These are phyloP conservation scores for Babesia bovis DNA, from an alignment of 169 alveolate genomes.

Conservation along the genomic window DNA sequence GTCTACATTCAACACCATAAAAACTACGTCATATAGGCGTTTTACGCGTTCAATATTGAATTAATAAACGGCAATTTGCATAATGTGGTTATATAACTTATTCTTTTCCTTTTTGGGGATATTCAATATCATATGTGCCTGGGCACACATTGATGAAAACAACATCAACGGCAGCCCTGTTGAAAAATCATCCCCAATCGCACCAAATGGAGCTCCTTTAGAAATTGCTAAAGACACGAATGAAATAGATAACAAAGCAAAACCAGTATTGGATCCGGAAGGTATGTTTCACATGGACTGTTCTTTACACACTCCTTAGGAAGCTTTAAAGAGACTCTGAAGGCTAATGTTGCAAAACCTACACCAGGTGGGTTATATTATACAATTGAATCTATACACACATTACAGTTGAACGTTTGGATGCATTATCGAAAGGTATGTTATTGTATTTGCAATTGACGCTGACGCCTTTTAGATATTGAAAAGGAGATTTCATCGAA, in stretches of 20 bases:
- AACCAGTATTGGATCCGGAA: neutral
- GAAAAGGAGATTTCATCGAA: conserved; percentile 30
- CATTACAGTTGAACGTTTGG: conserved; percentile 47
- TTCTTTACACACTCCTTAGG: conserved; percentile 11
- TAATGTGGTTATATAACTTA: neutral
- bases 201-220: neutral
- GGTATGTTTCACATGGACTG: neutral
- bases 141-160: neutral
- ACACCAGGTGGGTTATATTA: conserved; percentile 19
- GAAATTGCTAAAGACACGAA: neutral
- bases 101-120: neutral
- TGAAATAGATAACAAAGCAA: neutral
- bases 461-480: conserved; percentile 27
- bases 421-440: conserved; percentile 54
- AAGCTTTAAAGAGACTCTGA: conserved; percentile 24
- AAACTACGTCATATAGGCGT: neutral
- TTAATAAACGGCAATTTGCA: neutral
- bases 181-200: neutral
- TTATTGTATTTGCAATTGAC: neutral
- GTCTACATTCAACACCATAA: conserved; percentile 6
- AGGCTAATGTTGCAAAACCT: conserved; percentile 18
- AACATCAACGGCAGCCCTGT: conserved; percentile 7
- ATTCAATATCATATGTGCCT: neutral
- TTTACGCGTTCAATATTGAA: neutral
- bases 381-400: neutral